These are phyloP conservation scores for Chlamydomonas reinhardtii DNA, from an alignment of 163 green algal genomes.

Conservation along the genomic window DNA sequence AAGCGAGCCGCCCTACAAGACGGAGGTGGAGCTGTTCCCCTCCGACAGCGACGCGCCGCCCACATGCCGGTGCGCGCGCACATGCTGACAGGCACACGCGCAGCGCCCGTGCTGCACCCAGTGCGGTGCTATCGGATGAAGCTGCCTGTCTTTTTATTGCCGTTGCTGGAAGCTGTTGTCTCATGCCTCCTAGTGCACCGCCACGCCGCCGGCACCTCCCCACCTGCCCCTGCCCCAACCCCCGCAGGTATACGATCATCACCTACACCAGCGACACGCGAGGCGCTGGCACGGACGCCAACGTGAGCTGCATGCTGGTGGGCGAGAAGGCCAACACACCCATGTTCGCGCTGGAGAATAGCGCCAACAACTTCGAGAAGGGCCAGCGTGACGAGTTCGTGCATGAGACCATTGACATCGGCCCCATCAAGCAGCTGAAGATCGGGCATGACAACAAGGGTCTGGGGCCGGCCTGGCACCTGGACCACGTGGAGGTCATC, in stretches of 20 bases:
- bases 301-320: slow-evolving; percentile 72
- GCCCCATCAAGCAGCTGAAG: slow-evolving; percentile 59
- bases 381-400: slow-evolving; percentile 58
- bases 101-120: neutral
- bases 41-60: slow-evolving; percentile 30
- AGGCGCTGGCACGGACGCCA: slow-evolving; percentile 75
- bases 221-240: too few species aligned
- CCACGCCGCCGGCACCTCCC: neutral
- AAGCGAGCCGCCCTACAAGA: slow-evolving; percentile 66
- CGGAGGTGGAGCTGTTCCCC: slow-evolving; percentile 66
- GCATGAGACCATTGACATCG: slow-evolving; percentile 53
- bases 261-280: slow-evolving; percentile 76
- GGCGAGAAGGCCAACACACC: slow-evolving; percentile 69
- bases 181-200: too few species aligned
- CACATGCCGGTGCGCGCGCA: slow-evolving; percentile 37
- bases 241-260: slow-evolving; percentile 64
- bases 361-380: neutral
- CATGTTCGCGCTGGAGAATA: slow-evolving; percentile 58
- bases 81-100: too few species aligned
- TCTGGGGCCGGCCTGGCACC: slow-evolving; percentile 54
- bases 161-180: too few species aligned
- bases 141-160: too few species aligned
- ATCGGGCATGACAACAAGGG: slow-evolving; percentile 60
- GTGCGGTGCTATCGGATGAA: too few species aligned
- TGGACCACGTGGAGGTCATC: slow-evolving; percentile 62